These are phyloP conservation scores for Apiospora rasikravindrae DNA, from an alignment of 2,329 filamentous ascomycete genomes.

Conservation along the genomic window DNA sequence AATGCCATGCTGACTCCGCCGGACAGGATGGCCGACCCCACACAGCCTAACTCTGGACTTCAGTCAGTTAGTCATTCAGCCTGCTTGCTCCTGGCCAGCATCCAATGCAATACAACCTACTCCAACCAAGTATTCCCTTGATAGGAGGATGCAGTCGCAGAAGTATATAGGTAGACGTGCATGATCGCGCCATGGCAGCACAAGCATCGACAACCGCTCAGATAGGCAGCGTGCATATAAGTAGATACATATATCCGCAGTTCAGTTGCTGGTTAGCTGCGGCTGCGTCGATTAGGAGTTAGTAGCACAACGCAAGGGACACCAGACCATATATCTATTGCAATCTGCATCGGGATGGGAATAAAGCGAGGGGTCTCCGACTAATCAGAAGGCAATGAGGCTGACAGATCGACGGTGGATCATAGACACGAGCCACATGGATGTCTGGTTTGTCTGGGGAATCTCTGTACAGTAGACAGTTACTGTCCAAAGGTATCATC, in stretches of 20 bases:
- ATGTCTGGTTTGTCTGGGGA: background rate
- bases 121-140: background rate
- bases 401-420: conserved; percentile 15
- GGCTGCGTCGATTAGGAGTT: background rate
- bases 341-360: background rate
- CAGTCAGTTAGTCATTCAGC: background rate
- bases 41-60: background rate
- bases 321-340: background rate
- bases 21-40: conserved; percentile 16
- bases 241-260: too few relatives aligned
- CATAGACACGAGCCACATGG: conserved; percentile 9
- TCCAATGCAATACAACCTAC: background rate
- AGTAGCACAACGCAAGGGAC: background rate
- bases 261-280: background rate
- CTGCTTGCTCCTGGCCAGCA: background rate
- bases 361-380: background rate
- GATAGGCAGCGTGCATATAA: background rate
- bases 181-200: background rate
- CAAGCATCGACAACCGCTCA: background rate
- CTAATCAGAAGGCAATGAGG: conserved; percentile 17
- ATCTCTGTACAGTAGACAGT: background rate
- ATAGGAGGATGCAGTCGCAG: background rate
- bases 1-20: conserved; percentile 21
- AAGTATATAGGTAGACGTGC: background rate
- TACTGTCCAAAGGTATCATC: background rate